These are phyloP conservation scores for Shiraia bambusicola DNA, from an alignment of 2,329 filamentous ascomycete species.

Conservation along the genomic window DNA sequence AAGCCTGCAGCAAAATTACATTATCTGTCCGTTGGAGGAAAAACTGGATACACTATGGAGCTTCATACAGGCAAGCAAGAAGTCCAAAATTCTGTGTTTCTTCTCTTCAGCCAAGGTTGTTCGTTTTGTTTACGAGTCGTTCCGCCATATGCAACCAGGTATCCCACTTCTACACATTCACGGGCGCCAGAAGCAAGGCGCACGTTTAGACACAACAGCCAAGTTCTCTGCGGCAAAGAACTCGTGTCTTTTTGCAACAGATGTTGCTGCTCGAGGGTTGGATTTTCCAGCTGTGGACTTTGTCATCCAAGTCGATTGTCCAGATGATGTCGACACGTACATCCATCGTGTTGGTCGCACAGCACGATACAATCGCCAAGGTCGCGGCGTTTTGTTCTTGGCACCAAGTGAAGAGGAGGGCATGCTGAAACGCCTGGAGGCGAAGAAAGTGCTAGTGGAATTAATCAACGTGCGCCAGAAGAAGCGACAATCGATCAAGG, in stretches of 20 bases:
- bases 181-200: constrained; percentile 88
- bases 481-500: constrained; percentile 83
- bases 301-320: constrained; percentile 98
- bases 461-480: constrained; percentile 83
- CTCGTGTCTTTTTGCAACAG: constrained; percentile 90
- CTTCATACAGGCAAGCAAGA: constrained; percentile 87
- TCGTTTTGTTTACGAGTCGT: constrained; percentile 90
- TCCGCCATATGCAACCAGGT: constrained; percentile 90
- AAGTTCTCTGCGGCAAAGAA: constrained; percentile 79
- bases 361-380: constrained; percentile 86
- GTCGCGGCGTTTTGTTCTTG: constrained; percentile 85
- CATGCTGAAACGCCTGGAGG: constrained; percentile 82
- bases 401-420: constrained; percentile 89
- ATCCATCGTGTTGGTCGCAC: constrained; percentile 95
- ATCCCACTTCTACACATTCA: constrained; percentile 90
- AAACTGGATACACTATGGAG: constrained; percentile 92
- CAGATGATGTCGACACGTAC: constrained; percentile 95
- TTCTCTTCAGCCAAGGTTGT: constrained; percentile 95
- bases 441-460: constrained; percentile 87
- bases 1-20: constrained; percentile 86
- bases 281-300: constrained; percentile 97
- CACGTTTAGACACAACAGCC: constrained; percentile 81
- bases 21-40: constrained; percentile 78
- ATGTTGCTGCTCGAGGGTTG: constrained; percentile 89
- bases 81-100: constrained; percentile 94